Conservation (phyloP, 495 filamentous ascomycete genomes). For the Penicillium turbatum region DNA sequence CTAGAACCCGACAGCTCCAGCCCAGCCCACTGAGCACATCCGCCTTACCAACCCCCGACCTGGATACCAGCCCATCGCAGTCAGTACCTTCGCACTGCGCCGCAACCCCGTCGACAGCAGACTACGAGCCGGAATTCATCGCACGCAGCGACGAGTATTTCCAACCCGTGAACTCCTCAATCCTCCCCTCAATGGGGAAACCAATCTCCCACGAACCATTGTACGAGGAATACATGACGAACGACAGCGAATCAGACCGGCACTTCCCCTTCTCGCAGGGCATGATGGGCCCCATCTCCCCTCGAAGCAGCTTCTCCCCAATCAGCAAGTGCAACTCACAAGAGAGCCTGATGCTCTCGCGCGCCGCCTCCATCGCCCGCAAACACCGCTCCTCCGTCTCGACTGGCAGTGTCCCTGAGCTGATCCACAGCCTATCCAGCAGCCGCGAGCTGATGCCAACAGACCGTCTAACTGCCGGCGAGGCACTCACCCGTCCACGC, state of each 20-base stretch:
- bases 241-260: conserved; percentile 44
- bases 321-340: conserved; percentile 58
- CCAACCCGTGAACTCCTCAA: conserved; percentile 32
- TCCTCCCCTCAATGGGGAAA: conserved; percentile 30
- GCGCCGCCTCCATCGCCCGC: conserved; percentile 46
- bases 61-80: conserved; percentile 36
- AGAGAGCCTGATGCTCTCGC: conserved; percentile 51
- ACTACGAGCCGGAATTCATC: conserved; percentile 28
- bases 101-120: conserved; percentile 34
- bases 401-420: conserved; percentile 52
- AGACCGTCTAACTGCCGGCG: conserved; percentile 30
- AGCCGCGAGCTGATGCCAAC: conserved; percentile 43
- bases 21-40: conserved; percentile 30
- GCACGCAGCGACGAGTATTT: conserved; percentile 34
- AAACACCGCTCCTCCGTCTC: conserved; percentile 55
- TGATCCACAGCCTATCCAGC: conserved; percentile 46
- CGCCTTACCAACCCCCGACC: conserved; percentile 34
- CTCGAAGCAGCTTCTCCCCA: conserved; percentile 50
- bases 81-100: conserved; percentile 34
- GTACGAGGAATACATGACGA: conserved; percentile 47
- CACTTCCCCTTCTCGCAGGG: conserved; percentile 41
- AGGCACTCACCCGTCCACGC: conserved; percentile 26
- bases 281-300: conserved; percentile 38
- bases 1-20: conserved; percentile 19
- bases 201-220: conserved; percentile 40